Evolutionary conservation across 2,329 filamentous ascomycete genomes (phyloP), one percentile per base, ranked within the genome.

Genomic region (Myriosclerotinia curreyana): DNA sequence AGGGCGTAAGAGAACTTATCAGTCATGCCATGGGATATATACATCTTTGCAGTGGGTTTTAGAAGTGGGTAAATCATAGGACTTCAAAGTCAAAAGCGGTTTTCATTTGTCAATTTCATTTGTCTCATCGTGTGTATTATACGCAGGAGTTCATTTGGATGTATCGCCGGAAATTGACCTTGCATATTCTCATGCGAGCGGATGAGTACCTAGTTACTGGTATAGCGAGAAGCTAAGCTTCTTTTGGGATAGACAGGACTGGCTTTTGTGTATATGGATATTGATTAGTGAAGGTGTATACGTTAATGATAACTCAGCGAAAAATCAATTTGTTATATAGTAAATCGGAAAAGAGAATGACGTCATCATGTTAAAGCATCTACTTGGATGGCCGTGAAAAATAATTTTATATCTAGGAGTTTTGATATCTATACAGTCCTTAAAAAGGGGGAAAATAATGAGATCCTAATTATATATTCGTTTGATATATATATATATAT

Each of bases 211-310:
- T n/a, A n/a, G 25, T 36, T 22, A 42, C 42, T 36, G 42, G 42
- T 48, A 34, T 58, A 48, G 14, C 42, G 36, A 48, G 28, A 22
- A 48, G 28, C n/a, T 17, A 42, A 22, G 42, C 55, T 58, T 48
- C 28, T 36, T 36, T 58, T 58, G 55, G 55, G 42, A 58, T 58
- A 58, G 34, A 48, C 20, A 36, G 20, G 20, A 46, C 42, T 48
- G 14, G 42, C 55, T 48, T 58, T 58, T 46, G 42, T 58, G 42
- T 22, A 25, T 34, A 46, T 46, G 22, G 34, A 28, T 46, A 56
- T 40, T 34, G 11, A 6, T 22, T 22, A 28, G 28, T 48, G 42
- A 48, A 58, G 15, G 42, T 58, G 14, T 22, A 11, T 22, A 48
- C 48, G 8, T 46, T 58, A 36, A 42, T 36, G 55, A 58, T 25